A percentile compares a stretch with the other conserved stretches of the same genome.
Evolutionary conservation across 2,329 filamentous ascomycete genomes (phyloP).

Genomic region (Pseudogymnoascus sp.): DNA sequence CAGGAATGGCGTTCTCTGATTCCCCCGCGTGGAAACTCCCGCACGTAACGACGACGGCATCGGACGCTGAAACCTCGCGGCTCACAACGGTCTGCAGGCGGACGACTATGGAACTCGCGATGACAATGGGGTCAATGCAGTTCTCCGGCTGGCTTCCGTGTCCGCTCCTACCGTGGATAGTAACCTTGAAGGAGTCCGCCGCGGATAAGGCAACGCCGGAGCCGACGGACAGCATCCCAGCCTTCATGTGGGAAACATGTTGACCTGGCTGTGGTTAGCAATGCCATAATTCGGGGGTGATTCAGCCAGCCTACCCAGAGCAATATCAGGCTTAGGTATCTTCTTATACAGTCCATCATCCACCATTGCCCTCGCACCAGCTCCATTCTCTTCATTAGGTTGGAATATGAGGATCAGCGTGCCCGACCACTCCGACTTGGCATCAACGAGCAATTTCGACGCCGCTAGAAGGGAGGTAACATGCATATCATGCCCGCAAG

Average conservation of each 20-base stretch:
- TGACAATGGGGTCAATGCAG: slow-evolving; percentile 50
- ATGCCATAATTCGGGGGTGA: neutral
- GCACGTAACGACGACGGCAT: slow-evolving; percentile 51
- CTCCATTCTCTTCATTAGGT: slow-evolving; percentile 50
- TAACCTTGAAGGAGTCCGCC: slow-evolving; percentile 41
- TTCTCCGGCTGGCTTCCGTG: slow-evolving; percentile 50
- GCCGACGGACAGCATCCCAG: neutral
- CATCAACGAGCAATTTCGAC: slow-evolving; percentile 36
- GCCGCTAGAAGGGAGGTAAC: slow-evolving; percentile 44
- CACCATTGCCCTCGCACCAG: slow-evolving; percentile 51
- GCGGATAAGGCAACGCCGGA: slow-evolving; percentile 33
- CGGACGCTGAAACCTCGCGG: slow-evolving; percentile 45
- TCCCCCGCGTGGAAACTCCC: slow-evolving; percentile 51
- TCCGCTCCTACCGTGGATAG: slow-evolving; percentile 49
- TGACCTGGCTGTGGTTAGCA: slow-evolving; percentile 29
- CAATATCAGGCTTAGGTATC: slow-evolving; percentile 44
- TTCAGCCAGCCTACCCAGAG: slow-evolving; percentile 26
- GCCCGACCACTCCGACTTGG: slow-evolving; percentile 41
- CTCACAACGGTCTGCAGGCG: slow-evolving; percentile 52
- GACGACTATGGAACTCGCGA: slow-evolving; percentile 48
- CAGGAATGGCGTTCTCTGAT: slow-evolving; percentile 53
- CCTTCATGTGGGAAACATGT: slow-evolving; percentile 33
- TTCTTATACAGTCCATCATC: slow-evolving; percentile 47
- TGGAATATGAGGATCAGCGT: slow-evolving; percentile 52
- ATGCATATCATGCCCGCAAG: slow-evolving; percentile 49